Evolutionary conservation across 75 land plant species (phyloP).

Genomic region (Ceratopteris richardii): DNA sequence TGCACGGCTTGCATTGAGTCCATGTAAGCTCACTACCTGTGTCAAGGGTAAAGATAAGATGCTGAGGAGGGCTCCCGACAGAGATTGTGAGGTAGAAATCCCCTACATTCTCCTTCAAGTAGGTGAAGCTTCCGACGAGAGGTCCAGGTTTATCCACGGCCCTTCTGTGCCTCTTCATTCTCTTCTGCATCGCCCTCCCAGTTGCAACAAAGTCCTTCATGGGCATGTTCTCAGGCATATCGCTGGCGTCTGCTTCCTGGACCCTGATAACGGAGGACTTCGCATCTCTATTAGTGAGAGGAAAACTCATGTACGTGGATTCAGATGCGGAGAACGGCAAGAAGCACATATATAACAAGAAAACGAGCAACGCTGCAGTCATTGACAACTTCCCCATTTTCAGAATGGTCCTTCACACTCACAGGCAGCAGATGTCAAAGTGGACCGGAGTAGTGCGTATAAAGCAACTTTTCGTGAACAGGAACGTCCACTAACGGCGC

Average conservation of each 20-base stretch:
- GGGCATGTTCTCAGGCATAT: slow-evolving; percentile 4
- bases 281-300: neutral
- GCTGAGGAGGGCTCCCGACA: slow-evolving; percentile 47
- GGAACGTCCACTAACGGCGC: too few species aligned
- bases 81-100: slow-evolving; percentile 42
- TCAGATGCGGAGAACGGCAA: too few species aligned
- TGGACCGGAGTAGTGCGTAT: too few species aligned
- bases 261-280: neutral
- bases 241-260: neutral
- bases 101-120: slow-evolving; percentile 13
- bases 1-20: slow-evolving; percentile 58
- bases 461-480: too few species aligned
- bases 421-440: too few species aligned
- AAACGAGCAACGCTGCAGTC: too few species aligned
- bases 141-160: neutral
- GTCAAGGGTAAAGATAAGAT: slow-evolving; percentile 36
- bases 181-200: neutral
- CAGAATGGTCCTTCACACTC: too few species aligned
- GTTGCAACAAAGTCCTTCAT: neutral
- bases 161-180: neutral
- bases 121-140: neutral
- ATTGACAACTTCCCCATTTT: too few species aligned
- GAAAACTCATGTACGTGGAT: neutral
- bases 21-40: slow-evolving; percentile 65
- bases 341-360: too few species aligned